A percentile compares a stretch with the other conserved stretches of the same genome.
phyloP scores from a whole-genome alignment of 169 alveolate genomes.

The Plasmodium relictum region DNA sequence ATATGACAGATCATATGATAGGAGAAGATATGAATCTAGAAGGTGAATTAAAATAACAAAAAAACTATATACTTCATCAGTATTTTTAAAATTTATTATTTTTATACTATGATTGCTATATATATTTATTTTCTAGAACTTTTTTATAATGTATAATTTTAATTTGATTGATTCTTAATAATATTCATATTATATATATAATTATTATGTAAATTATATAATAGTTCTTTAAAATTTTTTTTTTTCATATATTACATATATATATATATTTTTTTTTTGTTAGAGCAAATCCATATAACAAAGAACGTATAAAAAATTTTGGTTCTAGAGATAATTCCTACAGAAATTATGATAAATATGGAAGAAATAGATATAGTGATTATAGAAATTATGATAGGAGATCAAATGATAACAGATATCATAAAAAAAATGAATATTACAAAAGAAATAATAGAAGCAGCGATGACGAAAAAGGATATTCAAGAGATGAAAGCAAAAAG shows the following conservation, averaged over 20 bases:
- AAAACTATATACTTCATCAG: background rate
- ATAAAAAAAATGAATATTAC: constrained; percentile 59
- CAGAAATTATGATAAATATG: constrained; percentile 49
- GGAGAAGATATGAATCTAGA: constrained; percentile 59
- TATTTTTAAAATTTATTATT: too few species aligned
- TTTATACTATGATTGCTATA: background rate
- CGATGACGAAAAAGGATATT: constrained; percentile 38
- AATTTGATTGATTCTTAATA: too few species aligned
- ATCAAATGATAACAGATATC: constrained; percentile 56
- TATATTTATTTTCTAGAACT: background rate
- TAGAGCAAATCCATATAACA: constrained; percentile 52
- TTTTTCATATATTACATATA: background rate
- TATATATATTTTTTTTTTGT: background rate
- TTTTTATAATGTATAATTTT: too few species aligned
- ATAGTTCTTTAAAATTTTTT: too few species aligned
- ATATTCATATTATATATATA: too few species aligned
- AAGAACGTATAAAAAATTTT: constrained; percentile 20
- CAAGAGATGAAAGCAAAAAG: constrained; percentile 70
- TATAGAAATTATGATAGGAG: constrained; percentile 56
- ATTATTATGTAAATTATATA: too few species aligned
- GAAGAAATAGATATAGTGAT: constrained; percentile 42
- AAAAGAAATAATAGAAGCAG: constrained; percentile 28
- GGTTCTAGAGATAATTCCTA: constrained; percentile 38
- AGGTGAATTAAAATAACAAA: constrained; percentile 43
- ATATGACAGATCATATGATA: constrained; percentile 67